Percentiles rank a stretch among this genome's conserved stretches.
phyloP scores from a whole-genome alignment of 1,284 basidiomycete species.

The Mycosarcoma mackinlayi region DNA sequence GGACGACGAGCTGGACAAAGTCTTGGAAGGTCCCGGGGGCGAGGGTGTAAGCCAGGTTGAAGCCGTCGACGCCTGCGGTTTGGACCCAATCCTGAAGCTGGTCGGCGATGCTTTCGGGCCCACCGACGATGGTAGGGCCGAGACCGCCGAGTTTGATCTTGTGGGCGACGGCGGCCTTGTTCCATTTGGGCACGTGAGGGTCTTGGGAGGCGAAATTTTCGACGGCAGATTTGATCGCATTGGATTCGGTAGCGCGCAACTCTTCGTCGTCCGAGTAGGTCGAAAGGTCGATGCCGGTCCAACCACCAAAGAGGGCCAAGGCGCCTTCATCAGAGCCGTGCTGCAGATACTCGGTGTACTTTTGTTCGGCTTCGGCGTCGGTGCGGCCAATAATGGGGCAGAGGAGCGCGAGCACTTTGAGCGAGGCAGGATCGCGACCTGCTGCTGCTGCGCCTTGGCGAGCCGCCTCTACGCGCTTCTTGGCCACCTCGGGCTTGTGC shows the following conservation, averaged over 20 bases:
- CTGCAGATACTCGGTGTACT: slow-evolving; percentile 58
- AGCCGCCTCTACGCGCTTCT: slow-evolving; percentile 57
- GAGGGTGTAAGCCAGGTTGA: slow-evolving; percentile 57
- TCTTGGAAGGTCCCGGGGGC: slow-evolving; percentile 61
- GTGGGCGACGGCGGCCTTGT: slow-evolving; percentile 56
- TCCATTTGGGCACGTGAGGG: slow-evolving; percentile 63
- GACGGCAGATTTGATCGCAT: slow-evolving; percentile 64
- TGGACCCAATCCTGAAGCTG: slow-evolving; percentile 60
- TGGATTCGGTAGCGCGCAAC: slow-evolving; percentile 49
- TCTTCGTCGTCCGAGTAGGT: slow-evolving; percentile 61
- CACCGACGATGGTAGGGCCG: slow-evolving; percentile 58
- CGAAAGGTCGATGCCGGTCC: slow-evolving; percentile 62
- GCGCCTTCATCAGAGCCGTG: slow-evolving; percentile 64
- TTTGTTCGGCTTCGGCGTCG: slow-evolving; percentile 63
- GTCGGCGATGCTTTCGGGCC: slow-evolving; percentile 45
- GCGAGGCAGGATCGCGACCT: slow-evolving; percentile 59
- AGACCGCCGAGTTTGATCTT: slow-evolving; percentile 65
- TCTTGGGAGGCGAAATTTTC: slow-evolving; percentile 61
- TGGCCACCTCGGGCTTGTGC: slow-evolving; percentile 60
- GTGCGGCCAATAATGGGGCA: slow-evolving; percentile 64
- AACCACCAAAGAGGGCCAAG: slow-evolving; percentile 67
- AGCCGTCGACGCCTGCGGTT: slow-evolving; percentile 58
- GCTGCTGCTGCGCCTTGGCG: slow-evolving; percentile 45
- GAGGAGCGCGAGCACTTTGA: slow-evolving; percentile 65
- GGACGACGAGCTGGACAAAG: slow-evolving; percentile 55